Evolutionary conservation across 495 filamentous ascomycete genomes (phyloP).

Genomic region (Geoglossum glabrum): DNA sequence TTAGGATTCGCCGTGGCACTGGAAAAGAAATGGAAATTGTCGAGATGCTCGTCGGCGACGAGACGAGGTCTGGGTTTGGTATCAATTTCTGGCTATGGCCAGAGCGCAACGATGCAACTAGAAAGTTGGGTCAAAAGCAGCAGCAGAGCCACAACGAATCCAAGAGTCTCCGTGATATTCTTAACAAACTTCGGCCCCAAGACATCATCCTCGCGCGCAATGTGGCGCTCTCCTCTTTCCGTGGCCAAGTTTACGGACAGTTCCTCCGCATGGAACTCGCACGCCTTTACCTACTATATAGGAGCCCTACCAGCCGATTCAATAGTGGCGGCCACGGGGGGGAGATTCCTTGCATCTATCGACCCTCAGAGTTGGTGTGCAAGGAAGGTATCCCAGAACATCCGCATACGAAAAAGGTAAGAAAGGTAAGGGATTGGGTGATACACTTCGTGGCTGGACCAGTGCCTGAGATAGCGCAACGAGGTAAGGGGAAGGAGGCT

Average conservation of each 20-base stretch:
- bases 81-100: slow-evolving; percentile 61
- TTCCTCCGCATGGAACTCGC: slow-evolving; percentile 51
- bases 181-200: slow-evolving; percentile 35
- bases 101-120: slow-evolving; percentile 8
- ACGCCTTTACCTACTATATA: slow-evolving; percentile 45
- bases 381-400: background rate
- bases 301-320: slow-evolving; percentile 13
- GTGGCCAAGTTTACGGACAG: slow-evolving; percentile 56
- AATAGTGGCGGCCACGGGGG: slow-evolving; percentile 10
- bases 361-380: slow-evolving; percentile 20
- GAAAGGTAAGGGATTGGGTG: slow-evolving; percentile 54
- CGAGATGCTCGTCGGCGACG: slow-evolving; percentile 70
- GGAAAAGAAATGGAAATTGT: slow-evolving; percentile 35
- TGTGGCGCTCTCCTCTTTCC: slow-evolving; percentile 56
- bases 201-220: slow-evolving; percentile 61
- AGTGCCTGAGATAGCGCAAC: background rate
- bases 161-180: slow-evolving; percentile 20
- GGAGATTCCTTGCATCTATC: slow-evolving; percentile 21
- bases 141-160: background rate
- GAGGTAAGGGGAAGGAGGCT: background rate
- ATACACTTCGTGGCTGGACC: slow-evolving; percentile 36
- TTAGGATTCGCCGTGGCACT: slow-evolving; percentile 30
- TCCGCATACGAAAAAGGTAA: slow-evolving; percentile 36
- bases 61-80: slow-evolving; percentile 61
- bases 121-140: background rate